Evolutionary conservation across 1,284 basidiomycete species (phyloP), one percentile per base, ranked within the genome.

Genomic region (Sanguinoderma infundibulare): DNA sequence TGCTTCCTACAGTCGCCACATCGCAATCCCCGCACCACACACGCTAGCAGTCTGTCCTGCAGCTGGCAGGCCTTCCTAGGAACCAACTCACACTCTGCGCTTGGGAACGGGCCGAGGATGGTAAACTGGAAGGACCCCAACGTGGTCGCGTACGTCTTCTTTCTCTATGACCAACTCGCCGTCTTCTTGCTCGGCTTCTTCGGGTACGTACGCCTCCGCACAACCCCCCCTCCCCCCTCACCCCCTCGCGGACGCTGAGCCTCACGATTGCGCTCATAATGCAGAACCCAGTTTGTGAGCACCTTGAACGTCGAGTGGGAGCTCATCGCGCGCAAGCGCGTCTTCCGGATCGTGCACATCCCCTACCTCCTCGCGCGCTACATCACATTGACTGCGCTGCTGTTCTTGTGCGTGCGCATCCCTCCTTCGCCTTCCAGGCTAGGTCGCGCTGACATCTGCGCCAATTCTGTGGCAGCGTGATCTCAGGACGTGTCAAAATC

Each of bases 351-450:
- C 20, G 52, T 61, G n/a, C 55, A 62, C 52, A 35, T 60, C 32
- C 64, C 61, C 15, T 65, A 57, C 55, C 59, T 65, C 20, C 55
- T 65, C 32, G 61, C 60, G 36, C 60, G 64, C 1, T 65, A 65
- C 53, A 50, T 57, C 30, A 56, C 52, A 20, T 58, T 65, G 14
- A n/a, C 39, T 20, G 49, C 51, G 10, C 54, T 65, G 3, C 56
- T 65, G 5, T 65, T 62, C 32, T 59, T 65, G 64, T 61, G 39
- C 47, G 64, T 60, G 4, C 26, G 5, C 32, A n/a, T 6, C 24
- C 39, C 12, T 7, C 36, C 8, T 15, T 26, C 35, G 1, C 3
- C 24, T 44, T 7, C 22, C 20, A 14, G 3, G 14, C 26, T 17
- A 5, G 14, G 4, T 17, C 22, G 7, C 0, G 2, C 34, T 61